A percentile compares a stretch with the other conserved stretches of the same genome.
phyloP scores from a whole-genome alignment of 306 rosid species.

The Phaseolus lunatus region DNA sequence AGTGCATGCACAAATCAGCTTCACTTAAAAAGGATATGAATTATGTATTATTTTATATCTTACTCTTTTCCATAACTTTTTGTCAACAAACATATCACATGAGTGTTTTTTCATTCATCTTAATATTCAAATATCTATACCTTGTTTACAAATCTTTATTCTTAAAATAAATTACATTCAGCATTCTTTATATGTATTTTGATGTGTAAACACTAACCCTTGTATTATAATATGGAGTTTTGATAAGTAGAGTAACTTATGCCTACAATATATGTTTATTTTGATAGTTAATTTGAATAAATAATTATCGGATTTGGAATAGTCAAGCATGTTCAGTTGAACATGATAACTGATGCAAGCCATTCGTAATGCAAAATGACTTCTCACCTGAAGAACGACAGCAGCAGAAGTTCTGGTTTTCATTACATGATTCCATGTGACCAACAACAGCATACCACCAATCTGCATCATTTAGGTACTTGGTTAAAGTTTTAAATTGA shows the following conservation, averaged over 20 bases:
- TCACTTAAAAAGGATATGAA: too few species aligned
- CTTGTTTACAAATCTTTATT: too few species aligned
- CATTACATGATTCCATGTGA: constrained; percentile 60
- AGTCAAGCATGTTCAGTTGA: neutral
- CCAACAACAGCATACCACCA: constrained; percentile 79
- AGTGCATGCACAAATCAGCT: too few species aligned
- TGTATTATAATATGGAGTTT: too few species aligned
- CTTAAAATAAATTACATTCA: too few species aligned
- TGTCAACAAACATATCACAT: too few species aligned
- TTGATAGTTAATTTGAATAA: neutral
- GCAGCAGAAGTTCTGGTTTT: constrained; percentile 50
- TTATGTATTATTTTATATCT: neutral
- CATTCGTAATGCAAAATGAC: constrained; percentile 1
- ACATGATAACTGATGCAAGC: neutral
- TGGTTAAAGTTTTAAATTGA: too few species aligned
- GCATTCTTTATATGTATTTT: too few species aligned
- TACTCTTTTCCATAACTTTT: too few species aligned
- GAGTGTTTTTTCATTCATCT: too few species aligned
- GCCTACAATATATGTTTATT: neutral
- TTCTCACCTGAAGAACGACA: constrained; percentile 65
- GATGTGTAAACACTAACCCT: too few species aligned
- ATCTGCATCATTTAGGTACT: constrained; percentile 54
- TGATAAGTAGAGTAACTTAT: neutral
- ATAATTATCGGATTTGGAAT: neutral
- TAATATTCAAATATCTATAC: too few species aligned